These are phyloP conservation scores for Maudiozyma barnettii DNA, from an alignment of 805 yeast genomes.

Conservation along the genomic window DNA sequence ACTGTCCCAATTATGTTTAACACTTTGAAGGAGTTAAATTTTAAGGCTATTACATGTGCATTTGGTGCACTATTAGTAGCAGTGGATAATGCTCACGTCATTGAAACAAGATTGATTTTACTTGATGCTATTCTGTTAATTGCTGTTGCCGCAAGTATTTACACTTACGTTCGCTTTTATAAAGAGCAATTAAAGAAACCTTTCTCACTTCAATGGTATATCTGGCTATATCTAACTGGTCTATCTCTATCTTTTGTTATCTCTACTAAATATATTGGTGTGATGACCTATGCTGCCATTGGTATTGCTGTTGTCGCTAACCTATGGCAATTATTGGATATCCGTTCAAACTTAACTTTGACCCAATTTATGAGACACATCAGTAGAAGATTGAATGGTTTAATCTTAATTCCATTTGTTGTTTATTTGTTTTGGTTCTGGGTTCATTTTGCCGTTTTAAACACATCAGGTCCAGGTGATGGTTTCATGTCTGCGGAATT, in stretches of 20 bases:
- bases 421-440: slow-evolving; percentile 86
- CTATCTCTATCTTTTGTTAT: slow-evolving; percentile 81
- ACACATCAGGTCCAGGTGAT: slow-evolving; percentile 92
- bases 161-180: slow-evolving; percentile 70
- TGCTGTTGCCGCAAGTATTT: slow-evolving; percentile 73
- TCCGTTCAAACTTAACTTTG: slow-evolving; percentile 53
- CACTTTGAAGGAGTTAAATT: slow-evolving; percentile 79
- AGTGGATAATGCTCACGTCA: slow-evolving; percentile 82
- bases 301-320: slow-evolving; percentile 83
- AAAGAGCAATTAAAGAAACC: slow-evolving; percentile 54
- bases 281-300: slow-evolving; percentile 77
- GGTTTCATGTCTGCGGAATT: slow-evolving; percentile 89
- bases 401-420: slow-evolving; percentile 71
- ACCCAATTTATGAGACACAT: slow-evolving; percentile 58
- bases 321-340: slow-evolving; percentile 79
- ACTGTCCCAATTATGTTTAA: slow-evolving; percentile 77
- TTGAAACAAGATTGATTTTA: slow-evolving; percentile 82
- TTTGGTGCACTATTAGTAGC: slow-evolving; percentile 68
- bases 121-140: slow-evolving; percentile 84
- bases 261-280: slow-evolving; percentile 93
- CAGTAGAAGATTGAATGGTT: slow-evolving; percentile 56
- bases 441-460: slow-evolving; percentile 75
- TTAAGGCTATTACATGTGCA: slow-evolving; percentile 68
- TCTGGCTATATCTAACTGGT: slow-evolving; percentile 81
- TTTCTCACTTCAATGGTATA: slow-evolving; percentile 70